Conservation (phyloP, 192 early-diverging fungal genomes). For the Cladochytrium replicatum region DNA sequence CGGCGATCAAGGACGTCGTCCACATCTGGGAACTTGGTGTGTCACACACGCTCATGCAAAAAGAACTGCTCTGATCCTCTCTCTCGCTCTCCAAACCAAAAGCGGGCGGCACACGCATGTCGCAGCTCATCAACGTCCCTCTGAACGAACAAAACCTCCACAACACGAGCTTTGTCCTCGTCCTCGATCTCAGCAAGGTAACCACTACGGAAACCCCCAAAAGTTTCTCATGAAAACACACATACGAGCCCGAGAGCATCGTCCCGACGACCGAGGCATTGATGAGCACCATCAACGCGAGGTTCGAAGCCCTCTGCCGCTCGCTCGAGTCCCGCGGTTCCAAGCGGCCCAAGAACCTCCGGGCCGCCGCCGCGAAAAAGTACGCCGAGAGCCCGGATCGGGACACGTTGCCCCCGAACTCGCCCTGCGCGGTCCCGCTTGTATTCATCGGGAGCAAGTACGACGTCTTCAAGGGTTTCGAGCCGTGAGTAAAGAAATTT, state of each 20-base stretch:
- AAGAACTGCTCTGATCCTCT: not conserved
- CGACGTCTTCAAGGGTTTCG: constrained; percentile 32
- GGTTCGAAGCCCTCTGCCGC: no score
- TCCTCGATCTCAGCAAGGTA: constrained; percentile 37
- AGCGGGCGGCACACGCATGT: constrained; percentile 35
- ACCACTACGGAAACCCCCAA: no score
- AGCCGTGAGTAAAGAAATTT: constrained; percentile 23
- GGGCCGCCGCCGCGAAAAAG: constrained; percentile 25
- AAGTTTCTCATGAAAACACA: no score
- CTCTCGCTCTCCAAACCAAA: not conserved
- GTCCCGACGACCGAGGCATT: no score
- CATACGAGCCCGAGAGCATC: no score
- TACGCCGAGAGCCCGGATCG: constrained; percentile 32
- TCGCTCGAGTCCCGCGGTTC: constrained; percentile 31
- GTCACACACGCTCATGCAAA: not conserved
- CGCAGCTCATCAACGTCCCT: constrained; percentile 34
- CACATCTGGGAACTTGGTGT: constrained; percentile 47
- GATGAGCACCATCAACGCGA: no score
- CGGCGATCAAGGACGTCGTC: constrained; percentile 34
- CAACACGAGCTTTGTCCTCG: constrained; percentile 28
- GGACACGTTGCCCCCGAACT: not conserved
- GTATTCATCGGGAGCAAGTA: constrained; percentile 36
- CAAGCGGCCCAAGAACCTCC: constrained; percentile 37
- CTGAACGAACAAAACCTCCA: constrained; percentile 40
- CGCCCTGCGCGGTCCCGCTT: constrained; percentile 27